Conservation (phyloP, 164 flowering plant genomes). For the Vitis amurensis region DNA sequence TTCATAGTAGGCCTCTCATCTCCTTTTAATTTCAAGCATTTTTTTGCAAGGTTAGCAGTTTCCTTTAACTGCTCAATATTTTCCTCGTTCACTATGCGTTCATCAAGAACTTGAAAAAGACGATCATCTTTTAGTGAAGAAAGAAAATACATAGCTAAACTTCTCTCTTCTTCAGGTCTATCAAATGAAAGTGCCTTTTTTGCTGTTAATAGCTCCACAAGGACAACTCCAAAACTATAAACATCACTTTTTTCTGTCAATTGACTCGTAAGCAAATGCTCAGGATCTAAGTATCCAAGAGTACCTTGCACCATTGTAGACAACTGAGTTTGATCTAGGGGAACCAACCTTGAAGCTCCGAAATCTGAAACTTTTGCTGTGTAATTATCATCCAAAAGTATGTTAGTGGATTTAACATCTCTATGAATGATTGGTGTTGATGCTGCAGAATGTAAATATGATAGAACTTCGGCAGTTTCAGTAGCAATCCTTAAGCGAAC, state of each 20-base stretch:
- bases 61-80: slow-evolving; percentile 7
- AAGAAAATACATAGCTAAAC: slow-evolving; percentile 26
- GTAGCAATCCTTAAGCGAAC: slow-evolving; percentile 32
- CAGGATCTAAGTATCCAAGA: slow-evolving; percentile 44
- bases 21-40: slow-evolving; percentile 19
- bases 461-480: slow-evolving; percentile 34
- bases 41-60: slow-evolving; percentile 13
- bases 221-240: slow-evolving; percentile 46
- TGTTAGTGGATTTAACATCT: slow-evolving; percentile 38
- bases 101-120: slow-evolving; percentile 12
- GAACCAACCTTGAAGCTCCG: slow-evolving; percentile 35
- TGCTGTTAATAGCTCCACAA: slow-evolving; percentile 40
- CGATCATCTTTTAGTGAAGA: slow-evolving; percentile 14
- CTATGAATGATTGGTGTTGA: slow-evolving; percentile 35
- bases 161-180: slow-evolving; percentile 11
- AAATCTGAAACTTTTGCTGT: slow-evolving; percentile 42
- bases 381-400: slow-evolving; percentile 32
- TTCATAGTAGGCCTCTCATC: slow-evolving; percentile 25
- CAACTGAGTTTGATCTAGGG: slow-evolving; percentile 24
- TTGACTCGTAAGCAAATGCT: slow-evolving; percentile 34
- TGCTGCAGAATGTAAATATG: slow-evolving; percentile 41
- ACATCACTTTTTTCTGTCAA: slow-evolving; percentile 43
- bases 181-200: slow-evolving; percentile 13
- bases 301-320: slow-evolving; percentile 42
- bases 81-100: background rate